phyloP scores from a whole-genome alignment of 192 early-diverging fungal genomes.

The Backusella westeae region DNA sequence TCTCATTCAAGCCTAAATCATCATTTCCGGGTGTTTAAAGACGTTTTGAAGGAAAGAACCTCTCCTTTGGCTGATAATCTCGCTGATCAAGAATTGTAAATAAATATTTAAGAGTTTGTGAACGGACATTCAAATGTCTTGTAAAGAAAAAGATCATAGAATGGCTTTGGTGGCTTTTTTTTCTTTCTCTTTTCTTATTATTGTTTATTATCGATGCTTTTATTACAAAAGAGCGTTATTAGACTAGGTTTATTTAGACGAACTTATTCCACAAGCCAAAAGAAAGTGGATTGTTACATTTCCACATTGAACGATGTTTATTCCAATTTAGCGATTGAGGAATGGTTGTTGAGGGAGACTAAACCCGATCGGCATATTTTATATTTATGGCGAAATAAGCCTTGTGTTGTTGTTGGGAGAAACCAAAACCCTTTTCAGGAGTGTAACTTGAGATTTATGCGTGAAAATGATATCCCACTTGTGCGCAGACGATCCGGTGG shows the following conservation, averaged over 20 bases:
- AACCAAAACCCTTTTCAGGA: conserved; percentile 99
- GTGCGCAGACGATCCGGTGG: conserved; percentile 89
- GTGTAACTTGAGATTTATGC: conserved; percentile 76
- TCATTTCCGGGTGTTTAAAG: conserved; percentile 59
- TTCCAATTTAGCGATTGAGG: conserved; percentile 85
- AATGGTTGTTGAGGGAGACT: conserved; percentile 81
- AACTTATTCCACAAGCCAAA: neutral
- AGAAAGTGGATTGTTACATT: conserved; percentile 55
- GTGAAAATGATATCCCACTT: conserved; percentile 66
- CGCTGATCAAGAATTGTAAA: conserved; percentile 15
- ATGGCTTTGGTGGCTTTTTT: neutral
- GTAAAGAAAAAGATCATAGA: neutral
- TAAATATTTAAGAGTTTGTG: neutral
- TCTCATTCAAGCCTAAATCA: conserved; percentile 70
- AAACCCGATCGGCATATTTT: conserved; percentile 66
- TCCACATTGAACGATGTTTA: conserved; percentile 71
- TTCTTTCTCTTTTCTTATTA: neutral
- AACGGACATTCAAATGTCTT: neutral
- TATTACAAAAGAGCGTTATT: neutral
- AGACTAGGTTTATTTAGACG: neutral
- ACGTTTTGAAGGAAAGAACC: neutral
- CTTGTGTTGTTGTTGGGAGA: conserved; percentile 89
- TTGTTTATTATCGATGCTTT: neutral
- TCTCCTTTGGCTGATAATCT: neutral
- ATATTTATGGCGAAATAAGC: conserved; percentile 86